Conservation (phyloP, 139 green algal genomes). For the Chlamydomonas sp. region DNA sequence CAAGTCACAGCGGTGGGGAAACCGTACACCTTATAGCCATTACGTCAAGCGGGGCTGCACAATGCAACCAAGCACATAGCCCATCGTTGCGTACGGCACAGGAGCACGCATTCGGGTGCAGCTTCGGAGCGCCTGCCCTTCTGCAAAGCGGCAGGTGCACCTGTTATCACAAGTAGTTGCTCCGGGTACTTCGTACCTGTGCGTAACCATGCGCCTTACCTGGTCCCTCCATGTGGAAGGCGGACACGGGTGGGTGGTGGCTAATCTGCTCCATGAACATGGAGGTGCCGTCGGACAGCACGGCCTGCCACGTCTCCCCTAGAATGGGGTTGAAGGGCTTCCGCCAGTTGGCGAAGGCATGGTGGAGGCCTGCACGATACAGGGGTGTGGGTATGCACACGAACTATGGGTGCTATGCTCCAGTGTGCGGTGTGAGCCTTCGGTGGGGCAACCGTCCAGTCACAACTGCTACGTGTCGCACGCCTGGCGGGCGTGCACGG, state of each 20-base stretch:
- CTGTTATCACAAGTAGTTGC: too few species aligned
- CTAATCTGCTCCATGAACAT: conserved; percentile 88
- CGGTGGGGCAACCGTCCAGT: too few species aligned
- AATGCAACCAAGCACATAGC: too few species aligned
- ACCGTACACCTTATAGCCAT: not conserved
- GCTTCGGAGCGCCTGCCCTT: too few species aligned
- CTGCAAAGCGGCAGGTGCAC: too few species aligned
- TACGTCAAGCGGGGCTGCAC: not conserved
- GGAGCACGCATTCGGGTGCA: too few species aligned
- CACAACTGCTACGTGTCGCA: too few species aligned
- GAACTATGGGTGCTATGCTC: too few species aligned
- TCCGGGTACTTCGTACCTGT: too few species aligned
- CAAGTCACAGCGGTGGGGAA: not conserved
- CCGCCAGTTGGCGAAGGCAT: conserved; percentile 69
- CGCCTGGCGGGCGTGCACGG: too few species aligned
- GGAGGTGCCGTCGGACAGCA: conserved; percentile 63
- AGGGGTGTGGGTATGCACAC: not conserved
- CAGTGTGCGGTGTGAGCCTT: too few species aligned
- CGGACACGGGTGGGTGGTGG: conserved; percentile 83
- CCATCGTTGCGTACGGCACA: too few species aligned
- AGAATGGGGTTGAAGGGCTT: conserved; percentile 94
- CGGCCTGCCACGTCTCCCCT: conserved; percentile 86
- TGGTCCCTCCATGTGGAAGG: conserved; percentile 81
- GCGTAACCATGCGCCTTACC: conserved; percentile 30
- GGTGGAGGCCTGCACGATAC: conserved; percentile 53